These are phyloP conservation scores for Cutaneotrichosporon cavernicola DNA, from an alignment of 1,284 basidiomycete species.

Conservation along the genomic window DNA sequence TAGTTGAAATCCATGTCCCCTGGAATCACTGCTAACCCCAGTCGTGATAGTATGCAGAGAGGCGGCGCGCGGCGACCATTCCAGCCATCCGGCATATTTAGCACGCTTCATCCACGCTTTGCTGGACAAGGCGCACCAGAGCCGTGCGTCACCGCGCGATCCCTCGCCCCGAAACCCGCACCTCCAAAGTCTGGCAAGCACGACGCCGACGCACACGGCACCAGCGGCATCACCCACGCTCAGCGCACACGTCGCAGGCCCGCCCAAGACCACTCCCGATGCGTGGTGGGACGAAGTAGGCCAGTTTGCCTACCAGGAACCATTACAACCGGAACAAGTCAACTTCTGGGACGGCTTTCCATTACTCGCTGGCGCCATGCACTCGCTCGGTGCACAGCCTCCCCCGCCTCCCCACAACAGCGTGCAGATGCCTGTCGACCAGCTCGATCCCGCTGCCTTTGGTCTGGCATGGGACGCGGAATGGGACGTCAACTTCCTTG, in stretches of 20 bases:
- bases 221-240: neutral
- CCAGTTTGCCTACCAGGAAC: constrained; percentile 25
- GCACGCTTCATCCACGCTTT: constrained; percentile 28
- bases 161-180: constrained; percentile 12
- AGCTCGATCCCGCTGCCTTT: neutral
- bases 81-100: constrained; percentile 26
- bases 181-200: constrained; percentile 5
- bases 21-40: constrained; percentile 6
- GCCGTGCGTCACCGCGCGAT: constrained; percentile 20
- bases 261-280: constrained; percentile 25
- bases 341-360: constrained; percentile 31
- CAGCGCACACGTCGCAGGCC: neutral
- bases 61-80: constrained; percentile 26
- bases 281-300: constrained; percentile 28
- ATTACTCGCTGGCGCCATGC: constrained; percentile 25
- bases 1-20: neutral
- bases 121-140: constrained; percentile 28
- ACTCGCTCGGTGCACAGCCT: constrained; percentile 8
- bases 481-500: constrained; percentile 22
- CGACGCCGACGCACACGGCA: neutral
- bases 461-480: constrained; percentile 22
- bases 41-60: constrained; percentile 31
- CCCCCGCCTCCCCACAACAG: neutral
- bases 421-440: neutral
- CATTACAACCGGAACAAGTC: constrained; percentile 21